A percentile compares a stretch with the other conserved stretches of the same genome.
phyloP scores from a whole-genome alignment of 2,329 filamentous ascomycete genomes.

The Cyanodermella asteris region DNA sequence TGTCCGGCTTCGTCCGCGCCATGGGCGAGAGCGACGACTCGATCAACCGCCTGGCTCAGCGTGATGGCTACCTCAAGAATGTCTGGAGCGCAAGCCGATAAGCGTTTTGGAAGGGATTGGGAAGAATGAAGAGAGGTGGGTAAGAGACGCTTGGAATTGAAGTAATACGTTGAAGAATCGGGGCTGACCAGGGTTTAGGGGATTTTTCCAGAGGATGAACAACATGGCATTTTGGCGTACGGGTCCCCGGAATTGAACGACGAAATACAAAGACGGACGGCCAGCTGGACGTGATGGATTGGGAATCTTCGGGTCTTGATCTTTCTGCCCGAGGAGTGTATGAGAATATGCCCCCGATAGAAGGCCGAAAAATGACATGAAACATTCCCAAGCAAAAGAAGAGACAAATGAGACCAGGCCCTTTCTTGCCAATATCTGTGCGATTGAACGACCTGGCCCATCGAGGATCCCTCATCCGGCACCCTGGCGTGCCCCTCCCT shows the following conservation, averaged over 20 bases:
- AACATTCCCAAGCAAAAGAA: slow-evolving; percentile 5
- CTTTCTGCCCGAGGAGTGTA: no score
- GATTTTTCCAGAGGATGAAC: background rate
- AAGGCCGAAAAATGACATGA: no score
- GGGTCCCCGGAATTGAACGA: slow-evolving; percentile 2
- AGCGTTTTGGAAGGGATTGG: slow-evolving; percentile 8
- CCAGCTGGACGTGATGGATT: no score
- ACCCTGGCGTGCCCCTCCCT: slow-evolving; percentile 8
- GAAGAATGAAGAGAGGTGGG: slow-evolving; percentile 2
- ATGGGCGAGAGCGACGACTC: slow-evolving; percentile 97
- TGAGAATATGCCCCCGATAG: no score
- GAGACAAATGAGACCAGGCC: background rate
- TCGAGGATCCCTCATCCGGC: slow-evolving; percentile 24
- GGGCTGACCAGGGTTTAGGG: slow-evolving; percentile 11
- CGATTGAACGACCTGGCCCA: slow-evolving; percentile 12
- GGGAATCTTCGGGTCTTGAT: no score
- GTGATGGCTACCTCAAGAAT: slow-evolving; percentile 88
- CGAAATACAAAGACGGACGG: slow-evolving; percentile 1
- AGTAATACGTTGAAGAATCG: slow-evolving; percentile 11
- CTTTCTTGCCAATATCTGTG: slow-evolving; percentile 1
- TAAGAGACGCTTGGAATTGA: slow-evolving; percentile 12
- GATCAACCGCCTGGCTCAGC: slow-evolving; percentile 86
- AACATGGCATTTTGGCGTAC: slow-evolving; percentile 1
- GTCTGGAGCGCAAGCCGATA: slow-evolving; percentile 61
- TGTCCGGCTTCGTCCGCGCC: slow-evolving; percentile 91